Percentiles rank a stretch among this genome's conserved stretches.
Conservation (phyloP, 495 filamentous ascomycete genomes). For the Penicillium soppii region DNA sequence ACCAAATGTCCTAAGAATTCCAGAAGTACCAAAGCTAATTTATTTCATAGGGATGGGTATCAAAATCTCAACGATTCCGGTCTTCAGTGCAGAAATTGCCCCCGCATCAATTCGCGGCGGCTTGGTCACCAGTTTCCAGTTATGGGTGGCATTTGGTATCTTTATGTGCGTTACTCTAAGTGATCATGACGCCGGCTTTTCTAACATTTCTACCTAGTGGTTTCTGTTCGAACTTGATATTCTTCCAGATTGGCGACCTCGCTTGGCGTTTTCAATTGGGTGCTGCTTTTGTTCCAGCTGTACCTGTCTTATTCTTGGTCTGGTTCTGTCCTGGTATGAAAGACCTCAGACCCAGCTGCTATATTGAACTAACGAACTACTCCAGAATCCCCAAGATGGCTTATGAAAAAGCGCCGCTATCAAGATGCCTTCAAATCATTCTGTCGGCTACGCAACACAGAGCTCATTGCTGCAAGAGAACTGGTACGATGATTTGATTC, state of each 20-base stretch:
- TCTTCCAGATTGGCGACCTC: slow-evolving; percentile 21
- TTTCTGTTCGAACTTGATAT: slow-evolving; percentile 36
- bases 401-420: slow-evolving; percentile 58
- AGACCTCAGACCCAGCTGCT: too few relatives aligned
- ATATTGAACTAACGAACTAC: background rate
- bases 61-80: slow-evolving; percentile 58
- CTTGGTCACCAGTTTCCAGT: slow-evolving; percentile 61
- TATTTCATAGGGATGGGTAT: slow-evolving; percentile 56
- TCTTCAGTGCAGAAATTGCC: slow-evolving; percentile 59
- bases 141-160: slow-evolving; percentile 54
- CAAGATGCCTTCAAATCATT: slow-evolving; percentile 56
- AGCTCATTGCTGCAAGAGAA: slow-evolving; percentile 62
- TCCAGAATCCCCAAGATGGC: slow-evolving; percentile 62
- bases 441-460: slow-evolving; percentile 55
- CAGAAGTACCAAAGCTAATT: background rate
- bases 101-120: slow-evolving; percentile 60
- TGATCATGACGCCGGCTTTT: slow-evolving; percentile 30
- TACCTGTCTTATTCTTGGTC: slow-evolving; percentile 61
- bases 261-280: slow-evolving; percentile 62
- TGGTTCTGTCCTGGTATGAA: slow-evolving; percentile 55
- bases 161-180: slow-evolving; percentile 43
- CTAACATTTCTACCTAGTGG: slow-evolving; percentile 47
- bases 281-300: slow-evolving; percentile 63
- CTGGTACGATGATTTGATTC: slow-evolving; percentile 23
- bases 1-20: background rate